Base-by-base conservation (phyloP, 208 protist species). In the Trypanosomatidae sp. region DNA sequence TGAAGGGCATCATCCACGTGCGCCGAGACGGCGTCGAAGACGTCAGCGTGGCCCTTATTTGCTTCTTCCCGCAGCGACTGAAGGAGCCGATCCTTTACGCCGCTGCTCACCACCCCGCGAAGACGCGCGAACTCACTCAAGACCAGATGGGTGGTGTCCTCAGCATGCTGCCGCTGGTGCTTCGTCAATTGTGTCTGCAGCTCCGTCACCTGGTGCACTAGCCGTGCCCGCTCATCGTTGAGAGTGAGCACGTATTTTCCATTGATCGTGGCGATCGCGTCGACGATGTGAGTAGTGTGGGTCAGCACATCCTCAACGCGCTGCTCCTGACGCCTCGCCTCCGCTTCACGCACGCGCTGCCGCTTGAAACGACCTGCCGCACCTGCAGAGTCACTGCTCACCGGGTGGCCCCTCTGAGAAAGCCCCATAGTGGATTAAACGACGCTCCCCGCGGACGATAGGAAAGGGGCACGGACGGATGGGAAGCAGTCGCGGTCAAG, bases 221-320 rank as follows among this genome's bases (percentile, higher is more conserved):
- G 53, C n/a, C 66, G 41, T n/a, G 62, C 43, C 12, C 68, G 50
- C 53, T 80, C 75, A 9, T 60, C 75, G 53, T 64, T 75, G 28
- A 82, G 74, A 2, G 55, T 67, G 58, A 28, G 44, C 30, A 79
- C 46, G 64, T 71, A 76, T 41, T 80, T 62, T 3, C 58, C 71
- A 43, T 80, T 79, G 52, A 83, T 71, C 15, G 58, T 41, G 22
- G 69, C 73, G 8, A 83, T 74, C 33, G 59, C 53, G 17, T 83
- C 71, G 3, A 80, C 71, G 39, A 83, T 69, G 68, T 66, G 73
- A 56, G 66, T 71, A n/a, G 69, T 83, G 73, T 77, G 49, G 28
- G 70, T 67, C 76, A 77, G 41, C 4, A 80, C 62, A 8, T 85
- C 76, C 77, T 83, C 74, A 12, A 74, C 71, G 9, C 76, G 74